Percentiles rank a stretch among this genome's conserved stretches.
Evolutionary conservation across 1,139 yeast genomes (phyloP).

Genomic region (Hansenula sp.): DNA sequence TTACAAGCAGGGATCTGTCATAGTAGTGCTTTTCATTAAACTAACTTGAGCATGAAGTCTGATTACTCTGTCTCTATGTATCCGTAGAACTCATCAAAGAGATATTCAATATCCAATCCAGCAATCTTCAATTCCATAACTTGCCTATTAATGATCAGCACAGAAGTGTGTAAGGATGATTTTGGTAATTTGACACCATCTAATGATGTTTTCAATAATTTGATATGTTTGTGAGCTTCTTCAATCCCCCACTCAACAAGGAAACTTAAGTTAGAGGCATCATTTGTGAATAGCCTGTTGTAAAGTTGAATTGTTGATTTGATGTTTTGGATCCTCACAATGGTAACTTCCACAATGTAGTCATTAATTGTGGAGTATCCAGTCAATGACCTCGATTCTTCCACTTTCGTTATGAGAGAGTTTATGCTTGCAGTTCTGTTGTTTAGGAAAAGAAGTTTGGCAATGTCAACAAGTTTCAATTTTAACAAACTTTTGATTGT

Average conservation of each 20-base stretch:
- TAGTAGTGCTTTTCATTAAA: too few relatives aligned
- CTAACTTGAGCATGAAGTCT: neutral
- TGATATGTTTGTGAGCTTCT: slow-evolving; percentile 60
- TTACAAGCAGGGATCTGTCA: too few relatives aligned
- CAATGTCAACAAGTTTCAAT: slow-evolving; percentile 41
- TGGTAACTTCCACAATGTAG: slow-evolving; percentile 54
- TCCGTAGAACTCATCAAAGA: slow-evolving; percentile 38
- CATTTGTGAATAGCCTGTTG: slow-evolving; percentile 37
- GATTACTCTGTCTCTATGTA: slow-evolving; percentile 10
- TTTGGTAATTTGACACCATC: slow-evolving; percentile 55
- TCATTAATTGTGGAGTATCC: slow-evolving; percentile 45
- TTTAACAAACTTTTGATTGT: slow-evolving; percentile 36
- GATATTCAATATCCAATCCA: slow-evolving; percentile 71
- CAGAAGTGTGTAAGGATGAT: slow-evolving; percentile 46
- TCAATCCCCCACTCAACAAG: slow-evolving; percentile 69
- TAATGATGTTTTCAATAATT: slow-evolving; percentile 61
- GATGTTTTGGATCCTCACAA: slow-evolving; percentile 55
- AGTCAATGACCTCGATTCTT: slow-evolving; percentile 34
- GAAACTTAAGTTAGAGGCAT: slow-evolving; percentile 28
- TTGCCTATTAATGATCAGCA: slow-evolving; percentile 53
- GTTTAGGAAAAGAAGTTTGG: slow-evolving; percentile 43
- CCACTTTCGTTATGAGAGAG: slow-evolving; percentile 39
- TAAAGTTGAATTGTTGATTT: slow-evolving; percentile 45
- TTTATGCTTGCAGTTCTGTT: slow-evolving; percentile 43
- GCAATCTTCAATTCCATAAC: slow-evolving; percentile 57